Evolutionary conservation across 1,284 basidiomycete species (phyloP), one percentile per base, ranked within the genome.

Genomic region (Anthracocystis panici-leucophaei): DNA sequence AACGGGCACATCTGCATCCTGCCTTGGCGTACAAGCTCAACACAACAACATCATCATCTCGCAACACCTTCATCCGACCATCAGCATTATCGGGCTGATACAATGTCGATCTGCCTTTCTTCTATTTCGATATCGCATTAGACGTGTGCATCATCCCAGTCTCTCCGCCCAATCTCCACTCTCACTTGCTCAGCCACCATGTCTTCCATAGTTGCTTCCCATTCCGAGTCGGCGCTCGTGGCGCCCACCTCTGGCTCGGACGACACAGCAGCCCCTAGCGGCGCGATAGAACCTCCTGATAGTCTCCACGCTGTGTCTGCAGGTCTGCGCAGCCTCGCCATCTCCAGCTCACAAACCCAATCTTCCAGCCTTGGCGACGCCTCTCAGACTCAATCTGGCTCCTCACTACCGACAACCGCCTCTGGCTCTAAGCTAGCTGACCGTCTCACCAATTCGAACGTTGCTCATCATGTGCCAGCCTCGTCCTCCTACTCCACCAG

Each of bases 281-380:
- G 62, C 21, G 71, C 58, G 29, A 59, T 65, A 74, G 71, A 74
- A 44, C 71, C 71, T 33, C 71, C 71, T 23, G 71, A 74, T 74
- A 56, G 53, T 41, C 45, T 69, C 45, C 61, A 67, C 44, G 57
- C 65, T 61, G 62, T 74, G 41, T 68, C 71, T 45, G 55, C 62
- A 38, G 62, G 57, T 40, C 54, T 74, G 23, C 54, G 60, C 60
- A 57, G 57, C 52, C 69, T 73, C 49, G 48, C 53, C 57, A 74
- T 64, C 33, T 60, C 61, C 42, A 53, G 14, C 41, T 8, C 56
- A 4, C 52, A 31, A n/a, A 1, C 60, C 14, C 9, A 54, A 12
- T 31, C 57, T n/a, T 29, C 57, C 42, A 49, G 21, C 41, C 16
- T 45, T 12, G 12, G 29, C 42, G 38, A 64, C 31, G 48, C 48